Evolutionary conservation across 2,329 filamentous ascomycete species (phyloP).

Genomic region (Bipolaris zeicola): DNA sequence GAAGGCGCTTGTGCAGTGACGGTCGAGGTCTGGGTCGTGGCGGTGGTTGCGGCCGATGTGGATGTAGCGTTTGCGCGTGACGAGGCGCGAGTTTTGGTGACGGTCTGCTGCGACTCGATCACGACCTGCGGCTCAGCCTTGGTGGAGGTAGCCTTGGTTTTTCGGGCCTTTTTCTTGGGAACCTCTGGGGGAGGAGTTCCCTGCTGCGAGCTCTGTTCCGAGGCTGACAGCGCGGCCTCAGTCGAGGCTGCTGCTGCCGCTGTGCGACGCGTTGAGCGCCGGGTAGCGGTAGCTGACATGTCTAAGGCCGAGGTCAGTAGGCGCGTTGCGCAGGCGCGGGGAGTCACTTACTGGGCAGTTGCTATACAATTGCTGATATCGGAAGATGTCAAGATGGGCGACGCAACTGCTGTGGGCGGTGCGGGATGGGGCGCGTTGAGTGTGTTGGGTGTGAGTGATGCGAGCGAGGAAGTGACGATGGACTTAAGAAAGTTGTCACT

Average conservation of each 20-base stretch:
- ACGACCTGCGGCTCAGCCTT: conserved; percentile 15
- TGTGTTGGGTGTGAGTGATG: conserved; percentile 6
- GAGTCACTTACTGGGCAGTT: conserved; percentile 18
- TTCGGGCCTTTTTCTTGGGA: conserved; percentile 18
- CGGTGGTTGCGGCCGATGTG: conserved; percentile 8
- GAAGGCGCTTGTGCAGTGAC: conserved; percentile 1
- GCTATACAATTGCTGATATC: conserved; percentile 7
- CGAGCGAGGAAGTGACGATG: conserved; percentile 19
- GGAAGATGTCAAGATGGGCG: conserved; percentile 6
- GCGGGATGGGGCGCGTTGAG: conserved; percentile 5
- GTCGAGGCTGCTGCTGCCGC: conserved; percentile 15
- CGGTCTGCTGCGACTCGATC: conserved; percentile 15
- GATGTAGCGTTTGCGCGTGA: conserved; percentile 19
- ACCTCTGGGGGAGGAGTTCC: conserved; percentile 13
- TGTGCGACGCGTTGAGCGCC: conserved; percentile 26
- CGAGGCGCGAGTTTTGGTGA: conserved; percentile 12
- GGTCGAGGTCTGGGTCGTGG: conserved; percentile 11
- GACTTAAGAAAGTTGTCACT: conserved; percentile 26
- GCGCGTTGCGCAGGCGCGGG: conserved; percentile 16
- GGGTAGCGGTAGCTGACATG: conserved; percentile 21
- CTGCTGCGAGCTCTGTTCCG: conserved; percentile 4
- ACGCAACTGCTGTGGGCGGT: conserved; percentile 8
- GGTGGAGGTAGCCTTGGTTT: conserved; percentile 17
- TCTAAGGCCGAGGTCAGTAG: conserved; percentile 20
- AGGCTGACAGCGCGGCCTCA: conserved; percentile 15